phyloP scores from a whole-genome alignment of 176 grass and related monocot genomes.

The Musa acuminata region DNA sequence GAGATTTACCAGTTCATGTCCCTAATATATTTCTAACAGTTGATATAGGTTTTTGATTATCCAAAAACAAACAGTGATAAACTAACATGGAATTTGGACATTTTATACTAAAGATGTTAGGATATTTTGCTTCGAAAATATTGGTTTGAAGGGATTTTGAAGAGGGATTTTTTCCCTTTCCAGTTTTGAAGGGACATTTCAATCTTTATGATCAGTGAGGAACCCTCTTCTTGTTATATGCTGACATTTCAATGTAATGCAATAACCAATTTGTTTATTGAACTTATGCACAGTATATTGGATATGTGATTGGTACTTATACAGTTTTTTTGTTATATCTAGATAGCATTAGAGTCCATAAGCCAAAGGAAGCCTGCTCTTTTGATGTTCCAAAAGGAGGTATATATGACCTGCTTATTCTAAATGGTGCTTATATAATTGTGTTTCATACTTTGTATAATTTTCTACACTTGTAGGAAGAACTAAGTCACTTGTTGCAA shows the following conservation, averaged over 20 bases:
- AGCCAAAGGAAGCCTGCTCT: constrained; percentile 63
- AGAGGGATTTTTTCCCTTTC: too few species aligned
- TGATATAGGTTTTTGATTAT: background rate
- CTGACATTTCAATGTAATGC: background rate
- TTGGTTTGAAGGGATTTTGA: too few species aligned
- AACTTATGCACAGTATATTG: background rate
- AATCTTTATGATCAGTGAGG: background rate
- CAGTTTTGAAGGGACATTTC: background rate
- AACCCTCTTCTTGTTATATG: constrained; percentile 1
- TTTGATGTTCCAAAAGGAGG: constrained; percentile 87
- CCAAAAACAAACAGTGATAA: background rate
- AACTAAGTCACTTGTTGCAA: constrained; percentile 59
- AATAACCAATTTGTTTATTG: background rate
- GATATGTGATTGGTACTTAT: background rate
- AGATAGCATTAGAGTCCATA: constrained; percentile 71
- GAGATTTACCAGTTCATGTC: background rate
- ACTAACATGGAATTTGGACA: background rate
- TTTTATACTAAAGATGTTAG: background rate
- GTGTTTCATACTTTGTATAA: constrained; percentile 28
- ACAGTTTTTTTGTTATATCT: background rate
- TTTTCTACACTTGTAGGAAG: constrained; percentile 38
- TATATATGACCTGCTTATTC: constrained; percentile 32
- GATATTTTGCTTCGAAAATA: too few species aligned
- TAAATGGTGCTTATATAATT: constrained; percentile 8
- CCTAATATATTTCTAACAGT: background rate